Base-by-base conservation (phyloP, 176 grass and related monocot species). In the Carex littledalei region DNA sequence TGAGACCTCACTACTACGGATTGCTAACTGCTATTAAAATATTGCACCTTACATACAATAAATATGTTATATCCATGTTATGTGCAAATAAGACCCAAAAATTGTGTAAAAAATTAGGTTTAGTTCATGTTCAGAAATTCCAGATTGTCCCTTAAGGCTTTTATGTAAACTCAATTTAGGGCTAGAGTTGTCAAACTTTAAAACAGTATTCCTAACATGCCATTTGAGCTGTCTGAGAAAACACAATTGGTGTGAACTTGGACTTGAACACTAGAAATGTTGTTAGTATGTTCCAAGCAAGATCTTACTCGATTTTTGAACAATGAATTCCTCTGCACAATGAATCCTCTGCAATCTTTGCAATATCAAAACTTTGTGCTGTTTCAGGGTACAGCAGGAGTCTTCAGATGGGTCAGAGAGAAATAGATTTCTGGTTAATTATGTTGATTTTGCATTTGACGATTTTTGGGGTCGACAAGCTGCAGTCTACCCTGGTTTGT, bases 401-500 rank as follows among this genome's bases (percentile, higher is more conserved):
- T 98, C 96, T 83, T 93, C 96, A 81, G 93, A 99, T 85, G 96
- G 93, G 26, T 91, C 89, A 88, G 96, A 95, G 66, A 88, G 96
- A 92, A 99, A 99, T 89, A 90, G 78, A 77, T 99, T 92, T 89
- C 93, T 99, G 84, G 90, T 99, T 67, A 94, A 91, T 84, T 95
- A 99, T 84, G 96, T 99, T 85, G 96, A 99, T 89, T 95, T 87
- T 94, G 85, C 93, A 87, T 99, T 95, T 1, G 93, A 95, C 61
- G 90, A 95, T 84, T 99, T 99, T 49, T 90, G 93, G 79, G 96
- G 92, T 62, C 88, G 90, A 41, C 96, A 99, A 88, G 67, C 91
- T 80, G 93, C 90, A 81, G 96, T 99, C 57, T 99, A 99, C 70
- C 93, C 96, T 93, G 96, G 96, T 87, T 85, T 99, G 20, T 92